These are phyloP conservation scores for Epichloe aotearoae DNA, from an alignment of 2,329 filamentous ascomycete genomes.

Conservation along the genomic window DNA sequence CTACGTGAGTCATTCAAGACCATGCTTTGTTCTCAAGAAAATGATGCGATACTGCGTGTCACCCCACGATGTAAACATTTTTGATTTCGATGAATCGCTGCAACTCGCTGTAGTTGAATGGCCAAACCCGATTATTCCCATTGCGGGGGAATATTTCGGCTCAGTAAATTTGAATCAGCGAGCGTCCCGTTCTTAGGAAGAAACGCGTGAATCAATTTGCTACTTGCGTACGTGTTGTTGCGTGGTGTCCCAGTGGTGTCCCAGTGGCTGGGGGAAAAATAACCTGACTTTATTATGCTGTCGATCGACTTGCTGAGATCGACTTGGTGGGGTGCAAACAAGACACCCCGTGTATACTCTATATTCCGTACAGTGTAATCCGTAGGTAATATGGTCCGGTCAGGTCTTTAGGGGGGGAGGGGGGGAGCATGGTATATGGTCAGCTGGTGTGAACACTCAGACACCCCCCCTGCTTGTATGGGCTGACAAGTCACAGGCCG, in stretches of 20 bases:
- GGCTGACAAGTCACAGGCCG: background rate
- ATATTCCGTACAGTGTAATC: too few relatives aligned
- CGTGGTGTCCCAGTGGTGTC: too few relatives aligned
- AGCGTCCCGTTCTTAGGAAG: background rate
- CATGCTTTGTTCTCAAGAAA: background rate
- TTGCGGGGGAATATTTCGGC: background rate
- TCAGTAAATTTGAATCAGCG: background rate
- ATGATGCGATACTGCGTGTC: background rate
- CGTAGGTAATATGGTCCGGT: too few relatives aligned
- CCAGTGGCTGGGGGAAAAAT: too few relatives aligned
- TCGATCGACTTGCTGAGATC: too few relatives aligned
- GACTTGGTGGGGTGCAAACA: background rate
- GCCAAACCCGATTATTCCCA: background rate
- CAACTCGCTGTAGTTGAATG: background rate
- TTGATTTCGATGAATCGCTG: background rate
- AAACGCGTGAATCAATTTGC: background rate
- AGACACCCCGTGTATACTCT: background rate
- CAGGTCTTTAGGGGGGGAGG: too few relatives aligned
- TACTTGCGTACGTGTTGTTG: background rate
- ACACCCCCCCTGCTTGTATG: background rate
- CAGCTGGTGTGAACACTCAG: too few relatives aligned
- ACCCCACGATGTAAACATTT: background rate
- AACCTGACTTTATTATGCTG: too few relatives aligned
- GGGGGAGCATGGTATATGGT: too few relatives aligned
- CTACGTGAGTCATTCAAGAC: background rate